phyloP scores from a whole-genome alignment of 345 rosid species.

The Noccaea bulbosa region DNA sequence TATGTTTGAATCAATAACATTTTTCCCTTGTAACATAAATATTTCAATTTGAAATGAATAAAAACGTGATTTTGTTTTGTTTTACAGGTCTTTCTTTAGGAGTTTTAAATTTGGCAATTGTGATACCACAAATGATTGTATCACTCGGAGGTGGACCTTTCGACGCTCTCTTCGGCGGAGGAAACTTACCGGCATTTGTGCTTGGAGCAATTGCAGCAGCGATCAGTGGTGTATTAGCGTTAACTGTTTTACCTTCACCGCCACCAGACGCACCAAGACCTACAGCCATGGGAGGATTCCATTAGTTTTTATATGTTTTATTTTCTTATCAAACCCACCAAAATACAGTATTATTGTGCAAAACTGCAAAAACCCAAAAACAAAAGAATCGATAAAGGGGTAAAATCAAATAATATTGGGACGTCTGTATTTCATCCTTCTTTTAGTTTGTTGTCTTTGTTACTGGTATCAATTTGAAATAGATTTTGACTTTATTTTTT shows the following conservation, averaged over 20 bases:
- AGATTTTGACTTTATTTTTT: conserved; percentile 9
- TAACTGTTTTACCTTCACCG: conserved; percentile 42
- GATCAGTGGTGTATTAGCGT: conserved; percentile 35
- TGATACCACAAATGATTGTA: conserved; percentile 63
- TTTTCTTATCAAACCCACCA: conserved; percentile 11
- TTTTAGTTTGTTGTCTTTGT: conserved; percentile 11
- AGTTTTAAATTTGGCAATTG: conserved; percentile 77
- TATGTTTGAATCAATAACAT: not conserved
- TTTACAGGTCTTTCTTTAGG: conserved; percentile 78
- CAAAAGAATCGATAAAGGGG: conserved; percentile 9
- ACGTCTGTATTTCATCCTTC: conserved; percentile 32
- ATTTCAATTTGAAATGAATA: not conserved
- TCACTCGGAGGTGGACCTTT: conserved; percentile 28
- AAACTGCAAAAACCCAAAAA: conserved; percentile 23
- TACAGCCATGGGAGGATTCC: conserved; percentile 31
- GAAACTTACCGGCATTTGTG: conserved; percentile 30
- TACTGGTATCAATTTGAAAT: conserved; percentile 26
- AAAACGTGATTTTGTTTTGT: not conserved
- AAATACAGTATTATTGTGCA: conserved; percentile 32
- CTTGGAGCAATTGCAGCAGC: conserved; percentile 35
- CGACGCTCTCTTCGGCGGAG: conserved; percentile 22
- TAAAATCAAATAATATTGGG: conserved; percentile 31
- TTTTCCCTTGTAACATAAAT: not conserved
- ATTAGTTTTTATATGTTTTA: conserved; percentile 27
- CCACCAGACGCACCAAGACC: conserved; percentile 26